Evolutionary conservation across 2,329 filamentous ascomycete genomes (phyloP).

Genomic region (Xylariales sp.): DNA sequence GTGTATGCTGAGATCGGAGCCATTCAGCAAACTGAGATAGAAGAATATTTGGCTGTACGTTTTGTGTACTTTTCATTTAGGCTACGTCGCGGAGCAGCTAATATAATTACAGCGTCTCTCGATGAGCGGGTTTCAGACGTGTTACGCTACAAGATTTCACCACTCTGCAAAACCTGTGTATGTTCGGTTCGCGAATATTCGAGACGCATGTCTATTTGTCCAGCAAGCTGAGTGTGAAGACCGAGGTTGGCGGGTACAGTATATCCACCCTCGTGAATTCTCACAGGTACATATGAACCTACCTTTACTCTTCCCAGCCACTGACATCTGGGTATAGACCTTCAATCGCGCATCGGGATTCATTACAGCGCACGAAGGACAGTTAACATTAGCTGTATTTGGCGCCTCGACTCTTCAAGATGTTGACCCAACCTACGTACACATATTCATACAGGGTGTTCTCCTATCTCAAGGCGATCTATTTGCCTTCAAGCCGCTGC

Average conservation of each 20-base stretch:
- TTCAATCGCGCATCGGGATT: conserved; percentile 21
- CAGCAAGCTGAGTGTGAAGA: conserved; percentile 38
- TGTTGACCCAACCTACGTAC: conserved; percentile 21
- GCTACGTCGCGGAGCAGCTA: too few relatives aligned
- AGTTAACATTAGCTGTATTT: conserved; percentile 47
- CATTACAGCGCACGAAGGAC: conserved; percentile 47
- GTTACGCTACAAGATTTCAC: too few relatives aligned
- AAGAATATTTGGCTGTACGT: too few relatives aligned
- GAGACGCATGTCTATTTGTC: conserved; percentile 50
- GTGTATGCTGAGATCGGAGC: too few relatives aligned
- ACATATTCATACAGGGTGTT: conserved; percentile 33
- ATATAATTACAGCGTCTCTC: too few relatives aligned
- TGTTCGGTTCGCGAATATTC: conserved; percentile 55
- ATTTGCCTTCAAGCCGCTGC: conserved; percentile 44
- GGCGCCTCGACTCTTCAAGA: conserved; percentile 13
- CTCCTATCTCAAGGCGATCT: conserved; percentile 46
- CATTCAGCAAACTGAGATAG: too few relatives aligned
- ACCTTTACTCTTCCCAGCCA: not conserved
- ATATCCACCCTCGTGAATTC: conserved; percentile 41
- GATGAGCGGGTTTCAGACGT: too few relatives aligned
- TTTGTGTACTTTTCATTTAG: too few relatives aligned
- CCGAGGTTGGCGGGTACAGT: conserved; percentile 41
- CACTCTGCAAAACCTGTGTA: too few relatives aligned
- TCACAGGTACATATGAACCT: conserved; percentile 25
- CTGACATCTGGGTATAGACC: conserved; percentile 16